A percentile compares a stretch with the other conserved stretches of the same genome.
Evolutionary conservation across 345 rosid genomes (phyloP).

Genomic region (Iberis pinnata): DNA sequence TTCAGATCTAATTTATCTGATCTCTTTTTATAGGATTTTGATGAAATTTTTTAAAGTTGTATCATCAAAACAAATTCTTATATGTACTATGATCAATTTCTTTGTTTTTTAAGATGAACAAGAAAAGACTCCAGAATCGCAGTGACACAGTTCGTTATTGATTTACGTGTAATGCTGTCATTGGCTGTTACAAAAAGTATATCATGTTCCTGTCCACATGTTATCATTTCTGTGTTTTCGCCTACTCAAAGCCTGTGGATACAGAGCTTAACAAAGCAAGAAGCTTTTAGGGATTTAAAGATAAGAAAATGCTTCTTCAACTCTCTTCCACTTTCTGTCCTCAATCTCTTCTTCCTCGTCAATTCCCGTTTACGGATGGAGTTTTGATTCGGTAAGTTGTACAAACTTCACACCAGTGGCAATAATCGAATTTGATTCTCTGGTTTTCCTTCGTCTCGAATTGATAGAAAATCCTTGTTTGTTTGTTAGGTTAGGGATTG

Average conservation of each 20-base stretch:
- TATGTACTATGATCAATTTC: too few relatives aligned
- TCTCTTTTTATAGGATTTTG: too few relatives aligned
- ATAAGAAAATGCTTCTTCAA: constrained; percentile 36
- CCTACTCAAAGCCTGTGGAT: background rate
- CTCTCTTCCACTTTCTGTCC: constrained; percentile 33
- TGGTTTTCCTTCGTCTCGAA: too few relatives aligned
- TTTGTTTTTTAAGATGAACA: too few relatives aligned
- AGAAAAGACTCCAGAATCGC: too few relatives aligned
- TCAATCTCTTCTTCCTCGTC: constrained; percentile 23
- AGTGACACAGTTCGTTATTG: too few relatives aligned
- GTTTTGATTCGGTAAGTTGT: constrained; percentile 19
- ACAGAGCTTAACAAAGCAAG: background rate
- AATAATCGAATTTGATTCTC: background rate
- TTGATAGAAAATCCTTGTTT: background rate
- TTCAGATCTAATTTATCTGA: background rate
- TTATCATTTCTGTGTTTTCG: background rate
- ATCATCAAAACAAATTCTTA: too few relatives aligned
- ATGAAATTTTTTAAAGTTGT: too few relatives aligned
- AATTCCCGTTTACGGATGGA: constrained; percentile 10
- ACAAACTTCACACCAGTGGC: too few relatives aligned
- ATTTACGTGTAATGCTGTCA: too few relatives aligned
- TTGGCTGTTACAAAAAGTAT: background rate
- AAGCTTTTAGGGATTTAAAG: constrained; percentile 19
- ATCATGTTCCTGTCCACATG: background rate
- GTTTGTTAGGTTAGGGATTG: background rate